phyloP scores from a whole-genome alignment of 495 filamentous ascomycete species.

The Penicillium paxilli region DNA sequence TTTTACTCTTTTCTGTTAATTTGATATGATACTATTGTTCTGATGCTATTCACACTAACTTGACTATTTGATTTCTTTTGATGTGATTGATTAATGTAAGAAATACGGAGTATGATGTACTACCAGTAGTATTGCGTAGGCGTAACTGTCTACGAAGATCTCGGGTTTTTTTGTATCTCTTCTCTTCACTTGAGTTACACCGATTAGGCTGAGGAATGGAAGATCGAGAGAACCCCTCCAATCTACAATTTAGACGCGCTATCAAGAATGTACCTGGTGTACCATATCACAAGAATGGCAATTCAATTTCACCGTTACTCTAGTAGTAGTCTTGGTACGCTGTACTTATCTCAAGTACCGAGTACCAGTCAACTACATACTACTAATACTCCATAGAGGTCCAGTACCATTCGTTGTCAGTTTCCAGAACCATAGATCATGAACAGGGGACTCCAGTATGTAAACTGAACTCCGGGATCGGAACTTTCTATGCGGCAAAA shows the following conservation, averaged over 20 bases:
- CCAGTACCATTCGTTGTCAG: too few relatives aligned
- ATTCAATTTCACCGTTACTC: too few relatives aligned
- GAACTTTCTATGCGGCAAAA: conserved; percentile 10
- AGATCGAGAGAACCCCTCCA: conserved; percentile 24
- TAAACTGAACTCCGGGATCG: conserved; percentile 30
- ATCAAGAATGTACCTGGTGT: conserved; percentile 16
- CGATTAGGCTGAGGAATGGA: conserved; percentile 24
- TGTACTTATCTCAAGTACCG: neutral
- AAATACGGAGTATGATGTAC: too few relatives aligned
- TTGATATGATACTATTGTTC: neutral
- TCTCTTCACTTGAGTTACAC: neutral
- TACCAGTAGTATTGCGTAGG: neutral
- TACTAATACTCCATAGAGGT: neutral
- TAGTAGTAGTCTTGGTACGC: neutral
- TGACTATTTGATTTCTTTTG: too few relatives aligned
- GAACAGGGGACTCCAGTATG: neutral
- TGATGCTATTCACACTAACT: too few relatives aligned
- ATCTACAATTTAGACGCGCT: conserved; percentile 8
- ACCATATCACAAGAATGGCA: too few relatives aligned
- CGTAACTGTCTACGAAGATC: neutral
- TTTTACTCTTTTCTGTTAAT: neutral
- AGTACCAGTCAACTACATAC: too few relatives aligned
- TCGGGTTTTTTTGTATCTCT: neutral
- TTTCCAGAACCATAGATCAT: neutral
- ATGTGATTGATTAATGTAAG: too few relatives aligned